phyloP scores from a whole-genome alignment of 2,329 filamentous ascomycete species.

The Lasiodiplodia gonubiensis region DNA sequence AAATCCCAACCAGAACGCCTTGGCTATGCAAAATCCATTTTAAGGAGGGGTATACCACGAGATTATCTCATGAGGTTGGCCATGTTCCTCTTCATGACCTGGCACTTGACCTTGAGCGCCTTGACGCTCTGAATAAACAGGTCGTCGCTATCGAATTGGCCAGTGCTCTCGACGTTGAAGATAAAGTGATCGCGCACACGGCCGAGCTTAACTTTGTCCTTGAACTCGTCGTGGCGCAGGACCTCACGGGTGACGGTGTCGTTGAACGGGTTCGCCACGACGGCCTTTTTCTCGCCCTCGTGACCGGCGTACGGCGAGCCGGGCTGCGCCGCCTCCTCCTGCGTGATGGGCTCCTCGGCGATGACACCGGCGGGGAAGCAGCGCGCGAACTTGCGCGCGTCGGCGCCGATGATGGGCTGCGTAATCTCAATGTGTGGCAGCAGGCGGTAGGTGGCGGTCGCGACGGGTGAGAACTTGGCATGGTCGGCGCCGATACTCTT shows the following conservation, averaged over 20 bases:
- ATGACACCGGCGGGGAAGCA: constrained; percentile 94
- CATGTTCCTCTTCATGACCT: constrained; percentile 73
- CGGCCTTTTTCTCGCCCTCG: constrained; percentile 82
- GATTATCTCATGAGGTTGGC: constrained; percentile 45
- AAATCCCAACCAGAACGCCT: constrained; percentile 26
- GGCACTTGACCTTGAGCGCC: constrained; percentile 83
- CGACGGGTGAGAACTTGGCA: constrained; percentile 95
- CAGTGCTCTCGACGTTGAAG: constrained; percentile 91
- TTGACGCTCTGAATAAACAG: constrained; percentile 90
- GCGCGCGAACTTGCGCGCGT: constrained; percentile 85
- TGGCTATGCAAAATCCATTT: constrained; percentile 29
- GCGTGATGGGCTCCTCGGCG: constrained; percentile 73
- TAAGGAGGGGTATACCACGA: neutral
- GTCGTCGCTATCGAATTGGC: constrained; percentile 92
- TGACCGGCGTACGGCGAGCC: constrained; percentile 74
- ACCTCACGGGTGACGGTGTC: constrained; percentile 96
- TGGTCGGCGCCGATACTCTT: constrained; percentile 95
- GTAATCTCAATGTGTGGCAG: constrained; percentile 86
- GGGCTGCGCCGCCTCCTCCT: constrained; percentile 64
- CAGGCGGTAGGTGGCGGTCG: constrained; percentile 90
- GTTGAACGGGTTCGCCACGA: constrained; percentile 85
- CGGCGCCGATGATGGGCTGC: constrained; percentile 80
- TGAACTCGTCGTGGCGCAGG: constrained; percentile 88
- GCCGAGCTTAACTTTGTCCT: constrained; percentile 93
- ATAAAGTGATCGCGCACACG: constrained; percentile 95